These are phyloP conservation scores for Stylosanthes scabra DNA, from an alignment of 331 rosid species.

Conservation along the genomic window DNA sequence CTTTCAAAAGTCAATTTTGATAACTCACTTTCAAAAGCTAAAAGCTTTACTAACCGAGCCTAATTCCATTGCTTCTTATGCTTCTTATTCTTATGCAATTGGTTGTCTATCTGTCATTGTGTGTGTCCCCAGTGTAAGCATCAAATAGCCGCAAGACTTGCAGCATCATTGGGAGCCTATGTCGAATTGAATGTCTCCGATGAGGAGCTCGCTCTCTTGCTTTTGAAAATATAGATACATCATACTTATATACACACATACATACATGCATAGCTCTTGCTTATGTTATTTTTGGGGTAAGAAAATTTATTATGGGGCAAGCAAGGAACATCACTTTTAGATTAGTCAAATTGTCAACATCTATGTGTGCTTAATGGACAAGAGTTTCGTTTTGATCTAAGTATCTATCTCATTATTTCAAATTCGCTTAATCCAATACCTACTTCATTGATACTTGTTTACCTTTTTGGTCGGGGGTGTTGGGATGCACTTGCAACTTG, in stretches of 20 bases:
- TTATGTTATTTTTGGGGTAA: background rate
- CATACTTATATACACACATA: too few species aligned
- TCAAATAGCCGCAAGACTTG: conserved; percentile 89
- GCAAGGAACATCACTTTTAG: background rate
- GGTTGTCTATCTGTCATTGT: background rate
- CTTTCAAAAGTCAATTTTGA: too few species aligned
- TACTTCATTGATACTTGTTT: too few species aligned
- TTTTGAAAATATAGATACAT: conserved; percentile 53
- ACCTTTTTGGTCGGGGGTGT: background rate
- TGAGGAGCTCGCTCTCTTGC: conserved; percentile 73
- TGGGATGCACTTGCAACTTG: conserved; percentile 3
- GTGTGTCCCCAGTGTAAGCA: conserved; percentile 74
- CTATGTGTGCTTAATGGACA: too few species aligned
- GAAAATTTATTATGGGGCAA: conserved; percentile 38
- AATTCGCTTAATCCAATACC: too few species aligned
- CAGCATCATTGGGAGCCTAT: conserved; percentile 74
- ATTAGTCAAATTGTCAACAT: background rate
- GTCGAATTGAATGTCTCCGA: conserved; percentile 76
- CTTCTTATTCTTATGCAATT: conserved; percentile 6
- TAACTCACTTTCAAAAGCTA: too few species aligned
- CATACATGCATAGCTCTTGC: conserved; percentile 7
- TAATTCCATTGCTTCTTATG: conserved; percentile 6
- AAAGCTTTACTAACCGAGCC: background rate
- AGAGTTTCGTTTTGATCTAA: too few species aligned
- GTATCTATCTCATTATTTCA: too few species aligned